A percentile compares a stretch with the other conserved stretches of the same genome.
These are phyloP conservation scores for Hyparrhenia diplandra DNA, from an alignment of 176 grass and related monocot genomes.

Conservation along the genomic window DNA sequence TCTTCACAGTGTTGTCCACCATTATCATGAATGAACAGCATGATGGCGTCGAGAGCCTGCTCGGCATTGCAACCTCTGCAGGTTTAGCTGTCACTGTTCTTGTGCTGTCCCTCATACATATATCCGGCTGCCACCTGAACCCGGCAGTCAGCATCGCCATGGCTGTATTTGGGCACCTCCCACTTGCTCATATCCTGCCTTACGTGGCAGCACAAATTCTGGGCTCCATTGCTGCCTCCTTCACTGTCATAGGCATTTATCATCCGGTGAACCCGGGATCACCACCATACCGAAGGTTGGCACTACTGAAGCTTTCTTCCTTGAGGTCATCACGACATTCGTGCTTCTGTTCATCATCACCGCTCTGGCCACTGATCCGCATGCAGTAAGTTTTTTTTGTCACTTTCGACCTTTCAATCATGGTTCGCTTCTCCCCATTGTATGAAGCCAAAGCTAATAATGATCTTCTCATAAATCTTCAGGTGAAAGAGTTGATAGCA, in stretches of 20 bases:
- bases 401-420: background rate
- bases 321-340: constrained; percentile 70
- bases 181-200: constrained; percentile 24
- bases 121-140: constrained; percentile 72
- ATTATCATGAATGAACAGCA: constrained; percentile 59
- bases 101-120: constrained; percentile 50
- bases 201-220: constrained; percentile 53
- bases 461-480: background rate
- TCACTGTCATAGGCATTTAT: constrained; percentile 42
- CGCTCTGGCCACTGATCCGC: constrained; percentile 40
- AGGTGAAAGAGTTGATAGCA: constrained; percentile 50
- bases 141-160: constrained; percentile 65
- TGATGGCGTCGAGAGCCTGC: constrained; percentile 23
- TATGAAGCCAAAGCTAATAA: too few species aligned
- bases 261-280: constrained; percentile 36
- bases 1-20: constrained; percentile 28
- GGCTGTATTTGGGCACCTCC: constrained; percentile 42
- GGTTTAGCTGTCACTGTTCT: constrained; percentile 50
- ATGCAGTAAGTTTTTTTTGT: constrained; percentile 38
- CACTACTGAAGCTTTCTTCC: constrained; percentile 50
- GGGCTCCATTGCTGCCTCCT: constrained; percentile 42
- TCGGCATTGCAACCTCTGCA: constrained; percentile 40
- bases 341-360: constrained; percentile 63
- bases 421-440: background rate
- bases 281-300: constrained; percentile 43